Base-by-base conservation (phyloP, 176 grass and related monocot genomes). In the Zoysia japonica region DNA sequence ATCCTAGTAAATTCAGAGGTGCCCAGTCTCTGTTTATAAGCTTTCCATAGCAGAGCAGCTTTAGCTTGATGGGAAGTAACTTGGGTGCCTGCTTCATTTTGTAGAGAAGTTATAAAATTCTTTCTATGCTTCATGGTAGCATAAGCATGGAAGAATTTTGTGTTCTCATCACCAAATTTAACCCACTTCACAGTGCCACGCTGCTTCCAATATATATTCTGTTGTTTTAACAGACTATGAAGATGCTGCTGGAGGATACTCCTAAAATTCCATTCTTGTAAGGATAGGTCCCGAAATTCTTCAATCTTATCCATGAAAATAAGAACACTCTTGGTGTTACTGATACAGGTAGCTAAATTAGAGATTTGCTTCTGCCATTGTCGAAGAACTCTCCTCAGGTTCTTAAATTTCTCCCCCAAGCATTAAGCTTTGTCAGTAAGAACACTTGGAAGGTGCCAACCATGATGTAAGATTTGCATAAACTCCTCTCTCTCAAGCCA, bases 381-480 rank as follows among this genome's bases (percentile, higher is more conserved):
- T 55, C 53, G 5, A 49, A 49, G 1, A 2, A 59, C 6, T 20
- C 56, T 59, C 7, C 16, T 59, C 2, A 19, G 0, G 9, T 20
- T 59, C 20, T 59, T 20, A 1, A 19, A 7, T 3, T 59, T 59
- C 0, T 5, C n/a, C 2, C 1, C 4, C 0, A 59, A 0, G 8
- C 17, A 9, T 3, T 59, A 20, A 2, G 48, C 9, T 12, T 4
- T 4, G 17, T 55, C 53, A 54, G 2, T 4, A 3, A 17, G 53
- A 1, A 0, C 8, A 7, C 3, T 4, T 0, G 3, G 14, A 2
- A 1, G 14, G 15, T 3, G 17, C 4, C 2, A 3, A 0, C 53
- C 53, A 55, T 5, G 13, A 14, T 17, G 0, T 1, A 55, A 0
- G 3, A 55, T 6, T 0, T 17, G 13, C 11, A 1, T 0, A 1